phyloP scores from a whole-genome alignment of 805 yeast genomes.

The Ogataea philodendri region DNA sequence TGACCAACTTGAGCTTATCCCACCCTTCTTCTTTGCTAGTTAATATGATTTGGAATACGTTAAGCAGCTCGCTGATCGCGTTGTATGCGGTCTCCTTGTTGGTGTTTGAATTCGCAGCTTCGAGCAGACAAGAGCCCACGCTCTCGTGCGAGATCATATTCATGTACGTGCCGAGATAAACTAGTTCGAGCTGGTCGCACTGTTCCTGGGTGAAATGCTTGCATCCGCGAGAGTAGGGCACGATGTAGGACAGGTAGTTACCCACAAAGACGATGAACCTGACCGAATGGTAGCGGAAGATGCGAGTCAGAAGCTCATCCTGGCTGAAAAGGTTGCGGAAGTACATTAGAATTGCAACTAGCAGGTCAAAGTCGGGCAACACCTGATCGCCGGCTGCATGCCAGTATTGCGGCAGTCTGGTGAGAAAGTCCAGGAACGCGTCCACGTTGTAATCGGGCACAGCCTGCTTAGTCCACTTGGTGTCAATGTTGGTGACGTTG shows the following conservation, averaged over 20 bases:
- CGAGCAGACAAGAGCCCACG: constrained; percentile 29
- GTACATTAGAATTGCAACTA: constrained; percentile 15
- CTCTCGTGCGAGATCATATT: constrained; percentile 34
- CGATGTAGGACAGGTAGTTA: constrained; percentile 1
- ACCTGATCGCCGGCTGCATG: not conserved
- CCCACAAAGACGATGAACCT: constrained; percentile 9
- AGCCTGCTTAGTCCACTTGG: constrained; percentile 5
- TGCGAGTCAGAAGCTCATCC: constrained; percentile 11
- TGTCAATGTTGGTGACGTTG: constrained; percentile 16
- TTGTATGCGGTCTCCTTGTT: not conserved
- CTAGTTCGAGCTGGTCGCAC: constrained; percentile 15
- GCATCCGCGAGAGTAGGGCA: constrained; percentile 2
- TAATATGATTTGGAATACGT: constrained; percentile 36
- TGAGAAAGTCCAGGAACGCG: constrained; percentile 8
- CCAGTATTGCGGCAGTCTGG: constrained; percentile 6
- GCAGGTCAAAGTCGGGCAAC: constrained; percentile 2
- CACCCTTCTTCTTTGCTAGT: constrained; percentile 40
- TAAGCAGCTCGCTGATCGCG: constrained; percentile 23
- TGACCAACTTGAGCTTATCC: constrained; percentile 38
- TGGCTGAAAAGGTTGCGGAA: constrained; percentile 13
- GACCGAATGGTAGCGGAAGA: constrained; percentile 7
- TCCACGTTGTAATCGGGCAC: constrained; percentile 8
- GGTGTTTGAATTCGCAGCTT: too few species aligned
- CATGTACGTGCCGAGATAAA: constrained; percentile 27
- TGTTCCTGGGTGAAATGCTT: constrained; percentile 19